Evolutionary conservation across 805 yeast species (phyloP).

Genomic region (Wickerhamiella shivajii): DNA sequence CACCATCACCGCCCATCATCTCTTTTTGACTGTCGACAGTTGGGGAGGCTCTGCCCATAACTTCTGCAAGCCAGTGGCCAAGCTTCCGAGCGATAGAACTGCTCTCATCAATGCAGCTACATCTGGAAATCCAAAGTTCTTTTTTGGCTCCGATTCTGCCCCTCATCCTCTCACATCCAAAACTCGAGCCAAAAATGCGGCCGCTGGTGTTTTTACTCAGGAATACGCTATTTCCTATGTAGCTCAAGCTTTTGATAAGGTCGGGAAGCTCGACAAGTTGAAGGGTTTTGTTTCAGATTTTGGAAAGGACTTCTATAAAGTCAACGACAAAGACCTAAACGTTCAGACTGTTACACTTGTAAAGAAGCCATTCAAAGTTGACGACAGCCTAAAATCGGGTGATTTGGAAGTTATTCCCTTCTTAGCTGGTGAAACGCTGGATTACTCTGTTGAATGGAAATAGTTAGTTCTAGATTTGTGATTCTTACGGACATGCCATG

Average conservation of each 20-base stretch:
- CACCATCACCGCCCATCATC: slow-evolving; percentile 90
- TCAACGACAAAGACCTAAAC: slow-evolving; percentile 33
- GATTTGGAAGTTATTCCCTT: slow-evolving; percentile 63
- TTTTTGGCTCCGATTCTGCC: slow-evolving; percentile 96
- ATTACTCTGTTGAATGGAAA: slow-evolving; percentile 66
- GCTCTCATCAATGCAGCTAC: slow-evolving; percentile 80
- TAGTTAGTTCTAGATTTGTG: too few species aligned
- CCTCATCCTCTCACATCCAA: slow-evolving; percentile 84
- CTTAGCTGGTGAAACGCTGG: slow-evolving; percentile 59
- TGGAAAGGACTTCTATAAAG: slow-evolving; percentile 58
- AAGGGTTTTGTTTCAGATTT: slow-evolving; percentile 60
- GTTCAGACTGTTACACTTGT: slow-evolving; percentile 39
- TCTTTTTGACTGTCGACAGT: slow-evolving; percentile 72
- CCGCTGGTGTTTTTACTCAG: slow-evolving; percentile 98
- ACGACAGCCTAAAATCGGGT: slow-evolving; percentile 37
- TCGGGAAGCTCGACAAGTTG: slow-evolving; percentile 47
- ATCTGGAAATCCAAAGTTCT: slow-evolving; percentile 80
- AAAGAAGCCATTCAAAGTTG: slow-evolving; percentile 39
- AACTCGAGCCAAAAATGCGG: slow-evolving; percentile 63
- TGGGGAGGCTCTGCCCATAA: slow-evolving; percentile 96
- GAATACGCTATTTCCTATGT: slow-evolving; percentile 65
- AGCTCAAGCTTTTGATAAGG: slow-evolving; percentile 70
- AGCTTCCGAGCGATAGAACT: slow-evolving; percentile 67
- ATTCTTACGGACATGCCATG: too few species aligned
- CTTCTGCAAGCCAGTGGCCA: slow-evolving; percentile 97